Evolutionary conservation across 1,139 yeast genomes (phyloP).

Genomic region (Protomyces gravidus): DNA sequence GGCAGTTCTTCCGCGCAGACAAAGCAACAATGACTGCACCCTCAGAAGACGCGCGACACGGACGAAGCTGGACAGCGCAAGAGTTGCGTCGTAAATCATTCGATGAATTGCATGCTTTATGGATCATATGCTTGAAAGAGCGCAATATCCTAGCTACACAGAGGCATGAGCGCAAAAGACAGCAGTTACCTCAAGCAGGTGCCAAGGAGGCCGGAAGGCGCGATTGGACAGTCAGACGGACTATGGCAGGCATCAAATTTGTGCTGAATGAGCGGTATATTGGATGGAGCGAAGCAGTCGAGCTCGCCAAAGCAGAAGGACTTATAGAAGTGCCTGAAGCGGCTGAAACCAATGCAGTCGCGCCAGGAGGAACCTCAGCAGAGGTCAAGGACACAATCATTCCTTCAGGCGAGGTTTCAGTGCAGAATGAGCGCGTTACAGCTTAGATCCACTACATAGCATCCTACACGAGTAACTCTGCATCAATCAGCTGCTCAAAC

Average conservation of each 20-base stretch:
- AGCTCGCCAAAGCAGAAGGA: conserved; percentile 26
- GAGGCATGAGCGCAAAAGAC: conserved; percentile 47
- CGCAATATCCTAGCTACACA: conserved; percentile 78
- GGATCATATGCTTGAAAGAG: conserved; percentile 84
- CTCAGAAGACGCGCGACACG: conserved; percentile 37
- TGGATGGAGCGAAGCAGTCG: conserved; percentile 30
- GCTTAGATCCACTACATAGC: no score
- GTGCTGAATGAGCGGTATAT: conserved; percentile 30
- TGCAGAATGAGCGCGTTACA: neutral
- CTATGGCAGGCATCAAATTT: conserved; percentile 32
- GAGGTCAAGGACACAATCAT: no score
- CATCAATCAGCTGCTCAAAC: conserved; percentile 29
- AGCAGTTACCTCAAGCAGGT: conserved; percentile 12
- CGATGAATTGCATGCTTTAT: conserved; percentile 82
- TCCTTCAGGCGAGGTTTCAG: no score
- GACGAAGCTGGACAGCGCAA: conserved; percentile 81
- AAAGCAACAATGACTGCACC: conserved; percentile 45
- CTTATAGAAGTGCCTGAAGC: neutral
- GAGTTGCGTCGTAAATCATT: conserved; percentile 88
- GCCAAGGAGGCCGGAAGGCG: neutral
- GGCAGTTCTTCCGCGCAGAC: conserved; percentile 76
- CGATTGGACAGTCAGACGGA: conserved; percentile 28
- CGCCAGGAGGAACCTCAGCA: no score
- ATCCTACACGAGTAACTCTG: neutral
- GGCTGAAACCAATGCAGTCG: neutral